phyloP scores from a whole-genome alignment of 331 rosid genomes.

The Quercus phellos region DNA sequence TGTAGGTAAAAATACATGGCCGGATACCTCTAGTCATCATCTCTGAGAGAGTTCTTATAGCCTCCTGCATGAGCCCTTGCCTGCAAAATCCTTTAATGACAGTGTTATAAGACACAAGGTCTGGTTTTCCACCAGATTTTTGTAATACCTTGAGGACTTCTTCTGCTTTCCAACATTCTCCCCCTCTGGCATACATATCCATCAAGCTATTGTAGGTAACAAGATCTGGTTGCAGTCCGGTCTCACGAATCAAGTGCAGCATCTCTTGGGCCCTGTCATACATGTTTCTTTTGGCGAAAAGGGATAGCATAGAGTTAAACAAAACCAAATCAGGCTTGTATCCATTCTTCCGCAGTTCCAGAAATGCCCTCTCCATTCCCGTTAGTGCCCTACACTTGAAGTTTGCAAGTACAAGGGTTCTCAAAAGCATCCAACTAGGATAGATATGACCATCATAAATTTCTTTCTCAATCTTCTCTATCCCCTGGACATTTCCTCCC shows the following conservation, averaged over 20 bases:
- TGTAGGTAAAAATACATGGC: constrained; percentile 82
- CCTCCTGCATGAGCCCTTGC: constrained; percentile 86
- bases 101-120: constrained; percentile 79
- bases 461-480: constrained; percentile 59
- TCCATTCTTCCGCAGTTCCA: constrained; percentile 57
- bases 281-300: constrained; percentile 60
- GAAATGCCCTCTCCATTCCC: constrained; percentile 84
- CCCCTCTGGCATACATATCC: constrained; percentile 77
- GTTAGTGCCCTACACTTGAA: constrained; percentile 66
- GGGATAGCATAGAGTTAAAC: constrained; percentile 75
- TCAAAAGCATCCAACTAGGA: constrained; percentile 82
- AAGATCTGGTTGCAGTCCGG: constrained; percentile 70
- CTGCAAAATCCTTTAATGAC: constrained; percentile 85
- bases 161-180: constrained; percentile 90
- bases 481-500: constrained; percentile 66
- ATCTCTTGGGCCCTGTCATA: constrained; percentile 62
- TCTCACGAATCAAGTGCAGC: constrained; percentile 45
- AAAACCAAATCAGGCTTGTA: constrained; percentile 82
- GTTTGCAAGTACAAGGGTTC: constrained; percentile 71
- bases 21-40: constrained; percentile 71
- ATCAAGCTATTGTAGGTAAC: constrained; percentile 78
- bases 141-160: constrained; percentile 65
- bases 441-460: constrained; percentile 64
- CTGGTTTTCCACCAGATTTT: constrained; percentile 64
- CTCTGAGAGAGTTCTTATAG: constrained; percentile 67